phyloP scores from a whole-genome alignment of 2,329 filamentous ascomycete genomes.

The Stagonosporopsis tanaceti region DNA sequence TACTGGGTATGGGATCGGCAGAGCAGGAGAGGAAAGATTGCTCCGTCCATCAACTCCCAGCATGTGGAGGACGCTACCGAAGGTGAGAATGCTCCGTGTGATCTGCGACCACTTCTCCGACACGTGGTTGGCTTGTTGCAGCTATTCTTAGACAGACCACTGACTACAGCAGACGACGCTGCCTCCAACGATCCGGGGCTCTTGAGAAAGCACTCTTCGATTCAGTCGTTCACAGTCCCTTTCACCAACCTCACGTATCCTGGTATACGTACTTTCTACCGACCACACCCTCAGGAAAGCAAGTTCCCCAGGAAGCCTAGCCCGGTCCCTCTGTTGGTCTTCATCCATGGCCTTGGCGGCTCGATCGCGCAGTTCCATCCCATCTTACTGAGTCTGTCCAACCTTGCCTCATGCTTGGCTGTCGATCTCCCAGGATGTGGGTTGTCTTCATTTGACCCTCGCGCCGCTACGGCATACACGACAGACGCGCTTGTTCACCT shows the following conservation, averaged over 20 bases:
- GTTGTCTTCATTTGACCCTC: constrained; percentile 75
- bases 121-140: constrained; percentile 14
- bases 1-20: constrained; percentile 45
- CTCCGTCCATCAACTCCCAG: constrained; percentile 28
- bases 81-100: constrained; percentile 34
- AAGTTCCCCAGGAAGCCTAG: constrained; percentile 77
- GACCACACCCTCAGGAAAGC: constrained; percentile 80
- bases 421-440: constrained; percentile 94
- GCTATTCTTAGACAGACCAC: constrained; percentile 13
- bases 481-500: constrained; percentile 78
- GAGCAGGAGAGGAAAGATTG: constrained; percentile 26
- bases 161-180: constrained; percentile 49
- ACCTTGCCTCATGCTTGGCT: constrained; percentile 83
- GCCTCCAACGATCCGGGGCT: constrained; percentile 76
- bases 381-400: constrained; percentile 80
- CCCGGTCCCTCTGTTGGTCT: constrained; percentile 84
- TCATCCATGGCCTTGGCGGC: constrained; percentile 92
- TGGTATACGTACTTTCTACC: constrained; percentile 82
- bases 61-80: constrained; percentile 30
- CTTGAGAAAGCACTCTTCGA: constrained; percentile 76
- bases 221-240: constrained; percentile 75
- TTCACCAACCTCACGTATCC: constrained; percentile 72
- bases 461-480: constrained; percentile 79
- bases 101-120: constrained; percentile 15
- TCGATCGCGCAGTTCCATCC: constrained; percentile 88